Conservation (phyloP, 2,329 filamentous ascomycete species). For the Mollisia scopiformis region DNA sequence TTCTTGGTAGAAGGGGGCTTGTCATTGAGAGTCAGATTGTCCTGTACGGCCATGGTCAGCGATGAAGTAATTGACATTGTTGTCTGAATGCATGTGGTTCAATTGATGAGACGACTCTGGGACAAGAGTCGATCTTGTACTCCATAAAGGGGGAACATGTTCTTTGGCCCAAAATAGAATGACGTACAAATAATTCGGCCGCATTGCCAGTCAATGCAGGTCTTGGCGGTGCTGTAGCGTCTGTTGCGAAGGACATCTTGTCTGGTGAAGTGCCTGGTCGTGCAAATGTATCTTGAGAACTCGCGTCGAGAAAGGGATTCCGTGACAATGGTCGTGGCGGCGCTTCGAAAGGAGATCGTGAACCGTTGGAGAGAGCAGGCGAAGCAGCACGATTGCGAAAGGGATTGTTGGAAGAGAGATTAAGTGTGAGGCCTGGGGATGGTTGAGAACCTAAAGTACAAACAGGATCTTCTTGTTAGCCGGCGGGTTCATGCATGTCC, state of each 20-base stretch:
- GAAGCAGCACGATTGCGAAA: constrained; percentile 75
- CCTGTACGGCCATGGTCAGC: constrained; percentile 51
- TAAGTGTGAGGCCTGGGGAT: constrained; percentile 61
- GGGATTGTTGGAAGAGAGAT: constrained; percentile 76
- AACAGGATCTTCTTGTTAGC: constrained; percentile 33
- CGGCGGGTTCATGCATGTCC: constrained; percentile 33
- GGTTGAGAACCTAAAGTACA: constrained; percentile 37
- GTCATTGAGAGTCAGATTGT: constrained; percentile 69
- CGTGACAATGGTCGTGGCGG: constrained; percentile 64
- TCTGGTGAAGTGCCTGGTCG: constrained; percentile 40
- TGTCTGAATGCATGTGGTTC: not conserved
- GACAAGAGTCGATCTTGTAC: not conserved
- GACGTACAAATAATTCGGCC: constrained; percentile 78
- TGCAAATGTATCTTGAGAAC: constrained; percentile 25
- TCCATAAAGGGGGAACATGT: constrained; percentile 32
- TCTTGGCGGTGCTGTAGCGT: constrained; percentile 39
- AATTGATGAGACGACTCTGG: not conserved
- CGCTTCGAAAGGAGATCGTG: constrained; percentile 60
- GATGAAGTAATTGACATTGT: constrained; percentile 5
- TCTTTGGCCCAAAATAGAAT: constrained; percentile 13
- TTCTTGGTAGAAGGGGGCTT: constrained; percentile 45
- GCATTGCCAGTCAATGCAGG: constrained; percentile 52
- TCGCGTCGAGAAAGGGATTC: constrained; percentile 74
- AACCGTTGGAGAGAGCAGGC: constrained; percentile 49
- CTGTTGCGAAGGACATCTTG: constrained; percentile 53